Conservation (phyloP, 768 basidiomycete genomes). For the Boletus reticulatus region DNA sequence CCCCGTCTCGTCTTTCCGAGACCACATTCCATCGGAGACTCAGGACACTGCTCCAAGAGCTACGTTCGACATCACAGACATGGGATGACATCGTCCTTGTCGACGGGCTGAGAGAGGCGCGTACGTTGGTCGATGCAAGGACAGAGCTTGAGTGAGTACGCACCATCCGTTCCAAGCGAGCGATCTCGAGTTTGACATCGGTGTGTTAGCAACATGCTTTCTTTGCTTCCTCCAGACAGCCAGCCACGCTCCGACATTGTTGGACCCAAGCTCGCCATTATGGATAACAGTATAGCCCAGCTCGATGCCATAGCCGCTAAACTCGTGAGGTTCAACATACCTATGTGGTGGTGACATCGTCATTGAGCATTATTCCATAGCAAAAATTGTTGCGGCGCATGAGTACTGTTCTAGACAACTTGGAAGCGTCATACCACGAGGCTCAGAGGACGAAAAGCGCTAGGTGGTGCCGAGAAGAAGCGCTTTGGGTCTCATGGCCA, state of each 20-base stretch:
- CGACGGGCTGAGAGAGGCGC: slow-evolving; percentile 77
- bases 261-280: slow-evolving; percentile 59
- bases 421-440: slow-evolving; percentile 65
- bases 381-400: slow-evolving; percentile 70
- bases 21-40: slow-evolving; percentile 81
- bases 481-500: slow-evolving; percentile 82
- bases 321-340: slow-evolving; percentile 49
- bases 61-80: slow-evolving; percentile 58
- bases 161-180: neutral
- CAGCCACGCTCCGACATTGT: slow-evolving; percentile 61
- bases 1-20: slow-evolving; percentile 48
- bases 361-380: slow-evolving; percentile 34
- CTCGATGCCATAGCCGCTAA: slow-evolving; percentile 59
- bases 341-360: neutral
- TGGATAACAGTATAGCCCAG: slow-evolving; percentile 63
- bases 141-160: slow-evolving; percentile 80
- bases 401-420: slow-evolving; percentile 56
- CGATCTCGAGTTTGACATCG: neutral
- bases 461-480: slow-evolving; percentile 67
- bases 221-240: slow-evolving; percentile 46
- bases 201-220: slow-evolving; percentile 57
- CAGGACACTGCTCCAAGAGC: slow-evolving; percentile 64
- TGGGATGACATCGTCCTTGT: slow-evolving; percentile 84
- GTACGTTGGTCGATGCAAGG: slow-evolving; percentile 67
- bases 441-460: slow-evolving; percentile 71